phyloP scores from a whole-genome alignment of 257 asterid species.

The Solanum clarkiae region DNA sequence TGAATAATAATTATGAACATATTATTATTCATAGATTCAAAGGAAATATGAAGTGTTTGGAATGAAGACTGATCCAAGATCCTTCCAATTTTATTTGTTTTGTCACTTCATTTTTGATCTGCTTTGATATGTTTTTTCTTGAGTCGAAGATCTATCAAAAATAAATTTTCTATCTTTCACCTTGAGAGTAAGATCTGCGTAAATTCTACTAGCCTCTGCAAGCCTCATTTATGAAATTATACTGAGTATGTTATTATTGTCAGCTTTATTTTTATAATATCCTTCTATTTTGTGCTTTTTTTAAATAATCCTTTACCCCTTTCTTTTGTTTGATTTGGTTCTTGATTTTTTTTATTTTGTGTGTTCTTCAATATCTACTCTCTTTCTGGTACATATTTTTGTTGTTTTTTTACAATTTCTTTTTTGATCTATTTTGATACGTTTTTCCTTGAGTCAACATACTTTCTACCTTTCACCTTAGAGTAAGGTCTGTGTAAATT shows the following conservation, averaged over 20 bases:
- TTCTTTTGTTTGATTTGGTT: background rate
- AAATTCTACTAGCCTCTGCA: fast-evolving
- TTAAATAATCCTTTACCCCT: background rate
- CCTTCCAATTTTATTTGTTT: background rate
- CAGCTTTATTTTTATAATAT: background rate
- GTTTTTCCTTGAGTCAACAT: too few species aligned
- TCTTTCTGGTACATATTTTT: too few species aligned
- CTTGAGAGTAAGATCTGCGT: background rate
- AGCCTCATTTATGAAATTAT: background rate
- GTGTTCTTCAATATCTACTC: background rate
- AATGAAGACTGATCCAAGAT: slow-evolving; percentile 74
- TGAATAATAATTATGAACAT: background rate
- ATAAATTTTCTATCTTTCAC: background rate
- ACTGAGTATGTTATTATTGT: background rate
- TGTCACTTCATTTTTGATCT: background rate
- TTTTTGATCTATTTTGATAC: too few species aligned
- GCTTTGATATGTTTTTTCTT: background rate
- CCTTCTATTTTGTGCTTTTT: background rate
- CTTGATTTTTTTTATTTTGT: background rate
- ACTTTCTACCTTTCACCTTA: too few species aligned
- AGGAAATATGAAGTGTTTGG: slow-evolving; percentile 47
- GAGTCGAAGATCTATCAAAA: background rate
- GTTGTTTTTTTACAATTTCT: too few species aligned
- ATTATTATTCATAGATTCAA: slow-evolving; percentile 1
- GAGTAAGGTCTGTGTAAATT: too few species aligned